Evolutionary conservation across 345 rosid genomes (phyloP).

Genomic region (Lumnitzera racemosa): DNA sequence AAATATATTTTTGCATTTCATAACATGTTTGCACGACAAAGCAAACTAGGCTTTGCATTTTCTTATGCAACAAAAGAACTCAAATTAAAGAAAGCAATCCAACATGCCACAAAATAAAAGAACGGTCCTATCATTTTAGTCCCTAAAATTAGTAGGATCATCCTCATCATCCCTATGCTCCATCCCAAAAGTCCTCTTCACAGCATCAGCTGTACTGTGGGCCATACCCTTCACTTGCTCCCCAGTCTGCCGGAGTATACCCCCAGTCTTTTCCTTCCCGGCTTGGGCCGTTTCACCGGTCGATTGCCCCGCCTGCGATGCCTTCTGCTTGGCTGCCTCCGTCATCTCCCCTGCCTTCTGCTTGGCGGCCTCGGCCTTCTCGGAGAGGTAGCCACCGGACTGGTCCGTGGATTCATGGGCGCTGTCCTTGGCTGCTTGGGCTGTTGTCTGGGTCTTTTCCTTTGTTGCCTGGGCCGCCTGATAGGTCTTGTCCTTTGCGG

Average conservation of each 20-base stretch:
- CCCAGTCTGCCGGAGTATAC: slow-evolving; percentile 6
- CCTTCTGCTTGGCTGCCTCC: slow-evolving; percentile 29
- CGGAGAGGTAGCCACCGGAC: neutral
- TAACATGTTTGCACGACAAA: too few species aligned
- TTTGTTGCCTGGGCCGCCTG: slow-evolving; percentile 21
- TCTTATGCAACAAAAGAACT: too few species aligned
- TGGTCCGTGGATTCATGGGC: slow-evolving; percentile 10
- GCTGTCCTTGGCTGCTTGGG: slow-evolving; percentile 17
- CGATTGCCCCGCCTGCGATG: slow-evolving; percentile 16
- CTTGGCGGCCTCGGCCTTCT: slow-evolving; percentile 14
- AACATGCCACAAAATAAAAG: too few species aligned
- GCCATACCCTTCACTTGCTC: slow-evolving; percentile 8
- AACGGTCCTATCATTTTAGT: too few species aligned
- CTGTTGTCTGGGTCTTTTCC: slow-evolving; percentile 15
- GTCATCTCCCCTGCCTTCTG: slow-evolving; percentile 26
- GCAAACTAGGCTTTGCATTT: too few species aligned
- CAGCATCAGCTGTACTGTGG: slow-evolving; percentile 5
- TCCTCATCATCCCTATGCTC: neutral
- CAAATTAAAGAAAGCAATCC: too few species aligned
- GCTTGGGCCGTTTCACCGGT: slow-evolving; percentile 32
- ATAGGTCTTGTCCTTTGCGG: slow-evolving; percentile 19
- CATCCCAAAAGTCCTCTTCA: slow-evolving; percentile 3
- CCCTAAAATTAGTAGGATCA: too few species aligned
- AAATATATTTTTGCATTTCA: too few species aligned
- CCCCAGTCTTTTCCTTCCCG: slow-evolving; percentile 11